Evolutionary conservation across 768 basidiomycete species (phyloP).

Genomic region (Flagelloscypha sp.): DNA sequence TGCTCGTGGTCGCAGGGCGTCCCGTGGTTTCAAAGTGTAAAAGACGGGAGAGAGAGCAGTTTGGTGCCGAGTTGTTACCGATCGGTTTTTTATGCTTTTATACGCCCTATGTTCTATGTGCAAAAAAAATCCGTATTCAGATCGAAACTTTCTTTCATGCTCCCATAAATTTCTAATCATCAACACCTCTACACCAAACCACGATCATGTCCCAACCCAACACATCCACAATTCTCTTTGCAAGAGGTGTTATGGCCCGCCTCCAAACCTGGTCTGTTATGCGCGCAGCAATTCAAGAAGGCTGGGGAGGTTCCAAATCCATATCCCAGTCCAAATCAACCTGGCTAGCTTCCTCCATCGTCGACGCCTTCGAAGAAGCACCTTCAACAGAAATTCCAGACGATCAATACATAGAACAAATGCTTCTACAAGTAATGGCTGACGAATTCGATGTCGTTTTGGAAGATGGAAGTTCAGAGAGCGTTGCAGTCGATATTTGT

Average conservation of each 20-base stretch:
- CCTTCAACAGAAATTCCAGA: slow-evolving; percentile 49
- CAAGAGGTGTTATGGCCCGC: slow-evolving; percentile 77
- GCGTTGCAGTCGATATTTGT: slow-evolving; percentile 66
- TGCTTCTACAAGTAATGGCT: slow-evolving; percentile 73
- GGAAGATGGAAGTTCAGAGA: slow-evolving; percentile 78
- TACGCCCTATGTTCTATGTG: too few relatives aligned
- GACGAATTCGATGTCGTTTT: slow-evolving; percentile 83
- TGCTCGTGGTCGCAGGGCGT: slow-evolving; percentile 98
- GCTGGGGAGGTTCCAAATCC: slow-evolving; percentile 78
- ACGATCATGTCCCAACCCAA: too few relatives aligned
- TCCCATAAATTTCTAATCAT: too few relatives aligned
- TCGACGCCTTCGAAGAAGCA: slow-evolving; percentile 65
- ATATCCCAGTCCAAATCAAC: slow-evolving; percentile 57
- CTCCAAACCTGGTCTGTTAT: slow-evolving; percentile 81
- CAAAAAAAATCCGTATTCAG: too few relatives aligned
- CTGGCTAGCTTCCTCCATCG: slow-evolving; percentile 77
- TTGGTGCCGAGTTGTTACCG: slow-evolving; percentile 12
- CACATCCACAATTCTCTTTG: slow-evolving; percentile 50
- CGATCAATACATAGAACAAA: slow-evolving; percentile 69
- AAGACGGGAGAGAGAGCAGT: slow-evolving; percentile 18
- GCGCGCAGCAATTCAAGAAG: slow-evolving; percentile 74
- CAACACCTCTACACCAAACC: too few relatives aligned
- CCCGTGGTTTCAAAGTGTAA: slow-evolving; percentile 94
- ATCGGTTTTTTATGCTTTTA: slow-evolving; percentile 7
- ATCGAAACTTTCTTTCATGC: too few relatives aligned